Evolutionary conservation across 371 early-diverging fungal species (phyloP), one percentile per base, ranked within the genome.

Genomic region (Apophysomyces sp.): DNA sequence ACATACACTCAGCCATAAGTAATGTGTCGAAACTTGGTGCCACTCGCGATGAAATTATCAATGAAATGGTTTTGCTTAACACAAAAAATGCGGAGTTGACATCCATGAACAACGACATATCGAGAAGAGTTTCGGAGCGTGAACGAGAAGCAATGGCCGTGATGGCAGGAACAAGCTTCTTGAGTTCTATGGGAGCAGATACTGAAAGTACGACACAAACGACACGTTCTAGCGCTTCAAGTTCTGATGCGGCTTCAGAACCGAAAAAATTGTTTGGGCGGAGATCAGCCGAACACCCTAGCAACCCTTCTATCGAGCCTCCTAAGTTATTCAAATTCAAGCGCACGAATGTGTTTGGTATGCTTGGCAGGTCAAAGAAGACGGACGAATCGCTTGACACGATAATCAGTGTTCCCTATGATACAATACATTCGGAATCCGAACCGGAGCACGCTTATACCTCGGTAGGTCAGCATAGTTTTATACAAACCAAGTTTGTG

Each of bases 401-500:
- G 11, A 29, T 68, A 0, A 67, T 70, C 8, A 58, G 66, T n/a
- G 63, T 68, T 15, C 70, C 77, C 16, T 73, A 76, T 51, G 73
- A 76, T 29, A 39, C 57, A n/a, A 41, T 18, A 1, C n/a, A 11
- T n/a, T n/a, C 18, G 0, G 49, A 44, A 9, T 64, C 49, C 31
- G 37, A 37, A 18, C 7, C 16, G 11, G 49, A 44, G 9, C 49
- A 44, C 11, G 49, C 49, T 18, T n/a, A 51, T 41, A 34, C 59
- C 4, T 16, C 49, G 0, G 21, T 44, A 21, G 49, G 49, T 3
- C 49, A 44, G 21, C 94, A 93, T 61, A 65, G 70, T 31, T 89
- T 92, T 67, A 64, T 74, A 3, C 76, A 76, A 30, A 78, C 85
- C 28, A 74, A 86, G 18, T 92, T 86, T 59, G 30, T 90, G 34